Conservation (phyloP, 805 yeast genomes). For the Brettanomyces anomalus region DNA sequence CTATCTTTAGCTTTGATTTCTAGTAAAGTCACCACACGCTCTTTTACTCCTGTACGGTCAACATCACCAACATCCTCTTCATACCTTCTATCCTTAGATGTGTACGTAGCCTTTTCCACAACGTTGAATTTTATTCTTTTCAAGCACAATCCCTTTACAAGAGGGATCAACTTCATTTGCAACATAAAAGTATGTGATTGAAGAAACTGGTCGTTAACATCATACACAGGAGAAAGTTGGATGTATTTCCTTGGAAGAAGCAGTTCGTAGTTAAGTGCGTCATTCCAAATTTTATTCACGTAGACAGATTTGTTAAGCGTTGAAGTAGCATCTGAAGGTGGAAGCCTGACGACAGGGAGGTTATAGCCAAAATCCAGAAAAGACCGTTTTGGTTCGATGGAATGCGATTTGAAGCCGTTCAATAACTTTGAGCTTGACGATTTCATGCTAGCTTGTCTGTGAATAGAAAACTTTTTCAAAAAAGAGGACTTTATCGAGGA, state of each 20-base stretch:
- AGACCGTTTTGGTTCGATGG: slow-evolving; percentile 16
- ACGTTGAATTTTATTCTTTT: slow-evolving; percentile 60
- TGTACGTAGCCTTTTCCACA: slow-evolving; percentile 56
- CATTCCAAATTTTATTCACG: slow-evolving; percentile 69
- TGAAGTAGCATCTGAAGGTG: slow-evolving; percentile 49
- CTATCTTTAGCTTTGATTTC: slow-evolving; percentile 54
- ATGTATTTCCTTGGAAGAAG: slow-evolving; percentile 65
- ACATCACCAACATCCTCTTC: slow-evolving; percentile 44
- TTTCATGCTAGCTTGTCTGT: neutral
- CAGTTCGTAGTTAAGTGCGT: slow-evolving; percentile 59
- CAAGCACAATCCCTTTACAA: slow-evolving; percentile 50
- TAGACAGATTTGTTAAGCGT: slow-evolving; percentile 65
- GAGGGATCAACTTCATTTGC: slow-evolving; percentile 57
- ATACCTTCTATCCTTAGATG: slow-evolving; percentile 42
- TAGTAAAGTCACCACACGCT: slow-evolving; percentile 48
- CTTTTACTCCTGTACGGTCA: slow-evolving; percentile 30
- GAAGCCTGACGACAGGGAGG: slow-evolving; percentile 43
- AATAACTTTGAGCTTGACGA: neutral
- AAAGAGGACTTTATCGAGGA: slow-evolving; percentile 1
- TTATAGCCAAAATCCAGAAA: slow-evolving; percentile 28
- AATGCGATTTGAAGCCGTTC: neutral
- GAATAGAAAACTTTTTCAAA: neutral
- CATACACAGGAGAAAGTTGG: slow-evolving; percentile 40
- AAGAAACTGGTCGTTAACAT: slow-evolving; percentile 14
- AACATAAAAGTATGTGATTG: slow-evolving; percentile 29